Conservation (phyloP, 208 protist species). For the Leishmania gerbilli region DNA sequence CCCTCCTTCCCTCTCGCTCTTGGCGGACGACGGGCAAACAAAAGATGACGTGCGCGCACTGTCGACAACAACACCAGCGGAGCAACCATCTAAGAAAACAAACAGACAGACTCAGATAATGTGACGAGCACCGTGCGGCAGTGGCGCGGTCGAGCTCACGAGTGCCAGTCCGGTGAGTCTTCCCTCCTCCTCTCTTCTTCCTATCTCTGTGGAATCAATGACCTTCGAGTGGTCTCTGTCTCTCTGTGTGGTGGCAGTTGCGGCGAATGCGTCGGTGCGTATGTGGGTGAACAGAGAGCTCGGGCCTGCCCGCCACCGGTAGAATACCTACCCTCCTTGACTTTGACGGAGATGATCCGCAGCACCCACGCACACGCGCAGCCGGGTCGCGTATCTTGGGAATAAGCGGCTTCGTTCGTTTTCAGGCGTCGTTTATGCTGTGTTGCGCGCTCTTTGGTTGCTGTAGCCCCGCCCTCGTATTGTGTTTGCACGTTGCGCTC, state of each 20-base stretch:
- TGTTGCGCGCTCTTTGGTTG: background rate
- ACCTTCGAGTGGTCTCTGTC: background rate
- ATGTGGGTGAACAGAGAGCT: background rate
- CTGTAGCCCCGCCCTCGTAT: background rate
- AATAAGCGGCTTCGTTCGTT: background rate
- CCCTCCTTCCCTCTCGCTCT: background rate
- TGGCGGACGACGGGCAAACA: background rate
- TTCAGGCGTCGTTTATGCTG: background rate
- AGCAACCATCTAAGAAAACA: background rate
- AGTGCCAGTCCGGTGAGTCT: background rate
- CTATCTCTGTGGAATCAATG: background rate
- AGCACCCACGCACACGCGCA: background rate
- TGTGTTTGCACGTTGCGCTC: background rate
- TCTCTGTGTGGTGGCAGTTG: background rate
- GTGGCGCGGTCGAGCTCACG: background rate
- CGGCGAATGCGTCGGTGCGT: background rate
- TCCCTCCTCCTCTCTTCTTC: background rate
- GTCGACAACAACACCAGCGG: background rate
- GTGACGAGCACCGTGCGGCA: background rate
- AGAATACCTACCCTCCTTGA: background rate
- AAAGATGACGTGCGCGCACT: background rate
- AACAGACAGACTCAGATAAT: background rate
- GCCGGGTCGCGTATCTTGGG: background rate
- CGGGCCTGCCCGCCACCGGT: background rate
- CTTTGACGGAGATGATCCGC: background rate